phyloP scores from a whole-genome alignment of 768 basidiomycete genomes.

The Boletus fagicola region DNA sequence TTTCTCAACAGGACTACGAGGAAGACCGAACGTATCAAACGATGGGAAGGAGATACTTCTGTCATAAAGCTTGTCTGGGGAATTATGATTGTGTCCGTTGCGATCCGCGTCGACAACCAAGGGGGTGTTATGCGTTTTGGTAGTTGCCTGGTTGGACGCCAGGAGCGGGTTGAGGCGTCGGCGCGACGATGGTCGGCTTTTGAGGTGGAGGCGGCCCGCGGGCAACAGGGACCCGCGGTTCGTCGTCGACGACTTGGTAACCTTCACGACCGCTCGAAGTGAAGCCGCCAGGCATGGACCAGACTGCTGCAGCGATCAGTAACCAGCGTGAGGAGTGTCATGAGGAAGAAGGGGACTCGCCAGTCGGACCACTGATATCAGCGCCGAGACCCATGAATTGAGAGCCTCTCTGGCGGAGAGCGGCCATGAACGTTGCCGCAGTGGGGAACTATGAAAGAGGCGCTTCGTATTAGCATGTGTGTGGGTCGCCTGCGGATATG shows the following conservation, averaged over 20 bases:
- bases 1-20: neutral
- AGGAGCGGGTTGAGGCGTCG: constrained; percentile 17
- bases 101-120: neutral
- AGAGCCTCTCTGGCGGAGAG: constrained; percentile 57
- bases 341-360: constrained; percentile 32
- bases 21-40: neutral
- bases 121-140: constrained; percentile 19
- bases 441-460: constrained; percentile 52
- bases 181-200: constrained; percentile 10
- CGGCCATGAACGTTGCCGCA: constrained; percentile 46
- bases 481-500: neutral
- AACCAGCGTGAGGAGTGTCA: neutral
- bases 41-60: neutral
- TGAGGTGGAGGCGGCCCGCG: constrained; percentile 17
- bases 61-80: neutral
- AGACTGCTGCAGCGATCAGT: constrained; percentile 44
- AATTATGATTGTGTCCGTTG: neutral
- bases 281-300: constrained; percentile 78
- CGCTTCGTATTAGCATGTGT: neutral
- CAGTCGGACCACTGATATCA: constrained; percentile 56
- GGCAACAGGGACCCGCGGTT: constrained; percentile 21
- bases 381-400: constrained; percentile 52
- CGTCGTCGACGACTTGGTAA: constrained; percentile 62
- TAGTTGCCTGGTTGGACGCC: constrained; percentile 25
- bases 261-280: constrained; percentile 52